phyloP scores from a whole-genome alignment of 192 early-diverging fungal genomes.

The Backusella australiensis region DNA sequence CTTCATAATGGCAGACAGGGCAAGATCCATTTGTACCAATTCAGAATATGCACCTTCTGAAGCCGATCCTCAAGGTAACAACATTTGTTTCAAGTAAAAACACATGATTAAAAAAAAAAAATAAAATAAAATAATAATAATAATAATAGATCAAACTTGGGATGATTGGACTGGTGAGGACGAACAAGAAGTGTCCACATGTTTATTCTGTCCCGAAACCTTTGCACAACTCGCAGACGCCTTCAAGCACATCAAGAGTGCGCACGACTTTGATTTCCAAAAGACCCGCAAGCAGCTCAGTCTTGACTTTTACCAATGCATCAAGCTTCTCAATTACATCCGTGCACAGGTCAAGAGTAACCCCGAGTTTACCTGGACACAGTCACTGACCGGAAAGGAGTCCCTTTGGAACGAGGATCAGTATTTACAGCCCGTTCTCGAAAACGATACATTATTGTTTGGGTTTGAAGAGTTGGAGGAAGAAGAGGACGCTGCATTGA shows the following conservation, averaged over 20 bases:
- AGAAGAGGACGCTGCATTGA: conserved; percentile 24
- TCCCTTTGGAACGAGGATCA: conserved; percentile 63
- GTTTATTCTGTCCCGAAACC: conserved; percentile 65
- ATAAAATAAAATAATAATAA: too few relatives aligned
- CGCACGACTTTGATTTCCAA: conserved; percentile 71
- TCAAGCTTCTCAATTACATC: conserved; percentile 73
- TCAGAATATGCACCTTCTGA: conserved; percentile 28
- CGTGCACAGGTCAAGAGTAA: conserved; percentile 35
- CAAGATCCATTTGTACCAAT: background rate
- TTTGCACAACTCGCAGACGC: conserved; percentile 48
- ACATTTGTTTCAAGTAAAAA: background rate
- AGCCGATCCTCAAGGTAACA: conserved; percentile 28
- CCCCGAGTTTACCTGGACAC: conserved; percentile 17
- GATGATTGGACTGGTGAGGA: conserved; percentile 72
- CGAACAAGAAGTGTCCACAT: conserved; percentile 50
- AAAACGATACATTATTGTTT: conserved; percentile 58
- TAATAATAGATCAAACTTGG: conserved; percentile 45
- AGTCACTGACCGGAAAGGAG: conserved; percentile 46
- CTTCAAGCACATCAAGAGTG: conserved; percentile 58
- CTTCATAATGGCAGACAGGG: background rate
- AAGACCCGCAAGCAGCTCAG: conserved; percentile 36
- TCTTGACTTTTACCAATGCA: conserved; percentile 89
- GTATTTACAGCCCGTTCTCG: conserved; percentile 62
- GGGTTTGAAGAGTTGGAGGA: conserved; percentile 73
- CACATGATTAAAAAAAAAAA: too few relatives aligned